These are phyloP conservation scores for Vigna angularis DNA, from an alignment of 306 rosid genomes.

Conservation along the genomic window DNA sequence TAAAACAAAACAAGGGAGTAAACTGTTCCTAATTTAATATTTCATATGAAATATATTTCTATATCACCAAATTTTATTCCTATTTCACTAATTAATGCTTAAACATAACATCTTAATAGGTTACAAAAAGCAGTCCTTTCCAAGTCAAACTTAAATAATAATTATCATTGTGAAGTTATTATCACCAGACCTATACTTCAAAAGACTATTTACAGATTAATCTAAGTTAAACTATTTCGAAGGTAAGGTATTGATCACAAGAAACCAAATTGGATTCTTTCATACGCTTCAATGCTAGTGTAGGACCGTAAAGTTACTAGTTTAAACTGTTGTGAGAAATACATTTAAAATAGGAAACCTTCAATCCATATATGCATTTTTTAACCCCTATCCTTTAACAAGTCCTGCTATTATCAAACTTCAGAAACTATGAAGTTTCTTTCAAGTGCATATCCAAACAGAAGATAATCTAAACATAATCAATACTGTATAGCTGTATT, in stretches of 20 bases:
- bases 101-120: constrained; percentile 17
- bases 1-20: constrained; percentile 10
- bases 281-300: not conserved
- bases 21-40: not conserved
- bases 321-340: not conserved
- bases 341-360: constrained; percentile 12
- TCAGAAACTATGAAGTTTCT: constrained; percentile 28
- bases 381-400: not conserved
- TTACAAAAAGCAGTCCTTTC: constrained; percentile 25
- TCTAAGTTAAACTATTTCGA: not conserved
- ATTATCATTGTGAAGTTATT: constrained; percentile 24
- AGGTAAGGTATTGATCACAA: constrained; percentile 6
- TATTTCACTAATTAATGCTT: constrained; percentile 2
- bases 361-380: constrained; percentile 6
- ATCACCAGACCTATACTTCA: constrained; percentile 10
- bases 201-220: constrained; percentile 5
- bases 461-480: constrained; percentile 34
- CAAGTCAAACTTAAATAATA: constrained; percentile 31
- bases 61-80: not conserved
- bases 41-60: not conserved
- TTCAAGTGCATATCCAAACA: constrained; percentile 3
- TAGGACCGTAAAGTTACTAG: not conserved
- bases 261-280: constrained; percentile 28
- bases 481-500: constrained; percentile 31
- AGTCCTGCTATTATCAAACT: constrained; percentile 36